Conservation (phyloP, 139 green algal genomes). For the Gonium pectorale region DNA sequence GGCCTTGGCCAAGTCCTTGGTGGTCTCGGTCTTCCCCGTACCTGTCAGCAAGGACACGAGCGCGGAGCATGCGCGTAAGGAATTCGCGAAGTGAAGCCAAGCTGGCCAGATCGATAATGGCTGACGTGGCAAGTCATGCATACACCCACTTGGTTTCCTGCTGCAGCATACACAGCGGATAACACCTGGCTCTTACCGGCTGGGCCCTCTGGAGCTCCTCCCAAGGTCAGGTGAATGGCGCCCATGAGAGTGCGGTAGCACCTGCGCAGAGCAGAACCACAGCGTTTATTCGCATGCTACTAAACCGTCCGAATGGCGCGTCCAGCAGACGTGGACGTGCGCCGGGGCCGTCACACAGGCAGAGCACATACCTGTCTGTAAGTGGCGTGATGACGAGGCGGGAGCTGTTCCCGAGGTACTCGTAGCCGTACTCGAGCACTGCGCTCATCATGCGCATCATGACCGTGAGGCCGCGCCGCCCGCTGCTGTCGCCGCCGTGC, state of each 20-base stretch:
- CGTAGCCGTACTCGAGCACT: conserved; percentile 69
- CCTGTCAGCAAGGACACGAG: too few species aligned
- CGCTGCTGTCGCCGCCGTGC: conserved; percentile 34
- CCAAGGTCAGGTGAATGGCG: conserved; percentile 83
- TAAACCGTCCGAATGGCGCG: neutral
- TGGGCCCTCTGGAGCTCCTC: conserved; percentile 80
- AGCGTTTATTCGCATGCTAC: too few species aligned
- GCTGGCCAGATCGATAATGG: too few species aligned
- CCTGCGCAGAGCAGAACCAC: too few species aligned
- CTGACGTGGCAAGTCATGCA: too few species aligned
- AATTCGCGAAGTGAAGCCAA: too few species aligned
- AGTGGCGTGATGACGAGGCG: conserved; percentile 76
- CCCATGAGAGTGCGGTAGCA: conserved; percentile 89
- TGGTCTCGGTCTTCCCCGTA: conserved; percentile 87
- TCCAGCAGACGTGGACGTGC: neutral
- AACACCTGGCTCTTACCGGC: conserved; percentile 18
- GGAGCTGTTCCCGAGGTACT: conserved; percentile 72
- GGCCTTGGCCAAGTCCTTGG: conserved; percentile 88
- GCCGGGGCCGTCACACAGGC: conserved; percentile 67
- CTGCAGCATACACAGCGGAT: too few species aligned
- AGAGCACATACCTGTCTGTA: conserved; percentile 60
- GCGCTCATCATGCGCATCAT: conserved; percentile 74
- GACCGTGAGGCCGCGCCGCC: conserved; percentile 45
- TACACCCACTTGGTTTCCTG: too few species aligned
- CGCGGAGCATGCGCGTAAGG: too few species aligned